These are phyloP conservation scores for Dothidotthia symphoricarpi DNA, from an alignment of 2,329 filamentous ascomycete species.

Conservation along the genomic window DNA sequence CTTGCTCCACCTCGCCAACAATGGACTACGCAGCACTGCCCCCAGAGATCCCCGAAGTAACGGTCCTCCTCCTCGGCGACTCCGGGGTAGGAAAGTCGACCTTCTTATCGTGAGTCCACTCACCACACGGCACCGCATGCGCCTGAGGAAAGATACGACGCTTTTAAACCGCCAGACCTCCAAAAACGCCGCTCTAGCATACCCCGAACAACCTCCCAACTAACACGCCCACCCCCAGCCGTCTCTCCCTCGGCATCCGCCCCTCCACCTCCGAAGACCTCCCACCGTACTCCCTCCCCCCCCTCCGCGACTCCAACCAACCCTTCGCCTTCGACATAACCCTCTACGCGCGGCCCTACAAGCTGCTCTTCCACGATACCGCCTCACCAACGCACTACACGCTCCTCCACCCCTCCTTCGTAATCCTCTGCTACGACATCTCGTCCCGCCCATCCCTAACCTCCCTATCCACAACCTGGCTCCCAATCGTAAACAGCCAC, in stretches of 20 bases:
- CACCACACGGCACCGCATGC: constrained; percentile 1
- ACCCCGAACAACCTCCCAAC: constrained; percentile 8
- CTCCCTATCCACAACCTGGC: constrained; percentile 49
- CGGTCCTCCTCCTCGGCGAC: constrained; percentile 59
- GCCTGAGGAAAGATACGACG: not conserved
- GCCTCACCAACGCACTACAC: constrained; percentile 58
- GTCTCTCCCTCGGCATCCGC: constrained; percentile 33
- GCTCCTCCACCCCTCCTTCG: constrained; percentile 53
- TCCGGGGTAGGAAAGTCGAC: constrained; percentile 61
- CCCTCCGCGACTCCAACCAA: constrained; percentile 56
- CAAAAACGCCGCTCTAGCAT: too few species aligned
- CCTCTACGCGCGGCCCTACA: constrained; percentile 56
- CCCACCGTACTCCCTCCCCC: constrained; percentile 41
- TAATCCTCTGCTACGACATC: constrained; percentile 61
- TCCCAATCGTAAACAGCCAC: constrained; percentile 47
- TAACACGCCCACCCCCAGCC: constrained; percentile 13
- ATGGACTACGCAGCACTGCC: constrained; percentile 23
- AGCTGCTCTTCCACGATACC: constrained; percentile 58
- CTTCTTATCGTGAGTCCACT: constrained; percentile 57
- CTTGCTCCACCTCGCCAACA: not conserved
- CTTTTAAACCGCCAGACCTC: constrained; percentile 2
- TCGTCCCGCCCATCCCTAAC: constrained; percentile 52
- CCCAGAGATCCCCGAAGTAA: constrained; percentile 42
- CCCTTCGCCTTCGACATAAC: constrained; percentile 60
- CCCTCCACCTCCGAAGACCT: constrained; percentile 24